A percentile compares a stretch with the other conserved stretches of the same genome.
phyloP scores from a whole-genome alignment of 495 filamentous ascomycete genomes.

The Baudoinia panamericana region DNA sequence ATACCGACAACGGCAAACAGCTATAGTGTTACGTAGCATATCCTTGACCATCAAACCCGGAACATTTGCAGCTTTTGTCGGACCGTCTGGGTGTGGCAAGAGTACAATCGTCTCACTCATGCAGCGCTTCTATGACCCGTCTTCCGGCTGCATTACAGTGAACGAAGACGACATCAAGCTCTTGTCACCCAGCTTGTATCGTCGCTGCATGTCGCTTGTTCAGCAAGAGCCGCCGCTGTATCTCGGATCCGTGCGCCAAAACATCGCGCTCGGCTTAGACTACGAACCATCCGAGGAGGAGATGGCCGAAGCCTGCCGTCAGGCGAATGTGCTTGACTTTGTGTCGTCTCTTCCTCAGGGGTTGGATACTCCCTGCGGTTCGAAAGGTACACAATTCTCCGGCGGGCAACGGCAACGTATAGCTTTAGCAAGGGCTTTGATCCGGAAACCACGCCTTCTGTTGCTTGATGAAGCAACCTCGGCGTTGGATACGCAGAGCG shows the following conservation, averaged over 20 bases:
- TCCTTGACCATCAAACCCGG: constrained; percentile 49
- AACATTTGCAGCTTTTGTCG: constrained; percentile 56
- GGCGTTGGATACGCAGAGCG: constrained; percentile 60
- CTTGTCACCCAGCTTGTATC: constrained; percentile 13
- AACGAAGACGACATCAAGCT: constrained; percentile 12
- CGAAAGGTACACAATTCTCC: constrained; percentile 50
- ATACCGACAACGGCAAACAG: constrained; percentile 14
- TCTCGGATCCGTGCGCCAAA: constrained; percentile 20
- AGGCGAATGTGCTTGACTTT: constrained; percentile 52
- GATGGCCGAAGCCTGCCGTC: constrained; percentile 42
- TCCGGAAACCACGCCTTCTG: constrained; percentile 56
- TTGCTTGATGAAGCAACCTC: constrained; percentile 70
- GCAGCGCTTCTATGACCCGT: constrained; percentile 24
- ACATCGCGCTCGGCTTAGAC: constrained; percentile 21
- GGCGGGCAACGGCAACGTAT: constrained; percentile 70
- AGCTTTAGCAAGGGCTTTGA: constrained; percentile 60
- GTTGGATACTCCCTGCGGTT: constrained; percentile 47
- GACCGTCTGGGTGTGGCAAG: constrained; percentile 61
- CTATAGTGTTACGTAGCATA: constrained; percentile 17
- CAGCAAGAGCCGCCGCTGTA: constrained; percentile 24
- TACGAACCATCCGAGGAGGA: constrained; percentile 34
- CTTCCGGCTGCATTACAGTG: constrained; percentile 18
- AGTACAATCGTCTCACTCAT: constrained; percentile 38
- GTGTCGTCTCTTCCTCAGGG: constrained; percentile 45
- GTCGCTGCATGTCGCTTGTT: constrained; percentile 20